Percentiles rank a stretch among this genome's conserved stretches.
phyloP scores from a whole-genome alignment of 1,284 basidiomycete genomes.

The Ustilago vetiveriae region DNA sequence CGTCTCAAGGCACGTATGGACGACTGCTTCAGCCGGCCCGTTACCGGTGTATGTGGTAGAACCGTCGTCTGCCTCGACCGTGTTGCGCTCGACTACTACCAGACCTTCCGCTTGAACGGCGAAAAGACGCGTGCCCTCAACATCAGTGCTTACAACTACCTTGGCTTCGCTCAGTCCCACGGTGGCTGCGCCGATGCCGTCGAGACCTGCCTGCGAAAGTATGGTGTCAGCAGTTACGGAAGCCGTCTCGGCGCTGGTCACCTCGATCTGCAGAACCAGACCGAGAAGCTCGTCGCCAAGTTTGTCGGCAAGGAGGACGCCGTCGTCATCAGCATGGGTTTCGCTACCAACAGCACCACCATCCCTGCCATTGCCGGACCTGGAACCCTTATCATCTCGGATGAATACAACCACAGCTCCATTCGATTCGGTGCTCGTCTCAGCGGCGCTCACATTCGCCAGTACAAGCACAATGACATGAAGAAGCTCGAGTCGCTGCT shows the following conservation, averaged over 20 bases:
- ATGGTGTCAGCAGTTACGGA: slow-evolving; percentile 80
- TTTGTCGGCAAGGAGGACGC: slow-evolving; percentile 91
- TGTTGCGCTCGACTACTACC: slow-evolving; percentile 82
- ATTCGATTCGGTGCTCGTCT: slow-evolving; percentile 92
- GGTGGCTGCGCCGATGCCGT: slow-evolving; percentile 94
- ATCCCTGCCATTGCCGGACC: slow-evolving; percentile 91
- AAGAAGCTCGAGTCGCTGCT: slow-evolving; percentile 80
- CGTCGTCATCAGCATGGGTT: slow-evolving; percentile 93
- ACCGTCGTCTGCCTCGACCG: slow-evolving; percentile 90
- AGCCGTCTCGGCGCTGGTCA: slow-evolving; percentile 83
- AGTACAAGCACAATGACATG: slow-evolving; percentile 99
- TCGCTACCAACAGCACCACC: slow-evolving; percentile 95
- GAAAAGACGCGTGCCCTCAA: slow-evolving; percentile 87
- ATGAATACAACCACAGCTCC: slow-evolving; percentile 95
- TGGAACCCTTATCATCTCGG: slow-evolving; percentile 93
- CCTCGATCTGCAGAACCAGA: slow-evolving; percentile 81
- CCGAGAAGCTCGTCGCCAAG: slow-evolving; percentile 86
- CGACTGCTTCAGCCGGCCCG: slow-evolving; percentile 92
- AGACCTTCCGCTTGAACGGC: slow-evolving; percentile 81
- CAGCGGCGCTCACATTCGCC: slow-evolving; percentile 86
- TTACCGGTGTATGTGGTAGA: slow-evolving; percentile 93
- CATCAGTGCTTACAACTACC: slow-evolving; percentile 98
- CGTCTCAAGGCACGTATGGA: slow-evolving; percentile 93
- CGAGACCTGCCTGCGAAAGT: slow-evolving; percentile 70
- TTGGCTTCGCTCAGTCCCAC: slow-evolving; percentile 93